phyloP scores from a whole-genome alignment of 768 basidiomycete genomes.

The Kwoniella heveanensis region DNA sequence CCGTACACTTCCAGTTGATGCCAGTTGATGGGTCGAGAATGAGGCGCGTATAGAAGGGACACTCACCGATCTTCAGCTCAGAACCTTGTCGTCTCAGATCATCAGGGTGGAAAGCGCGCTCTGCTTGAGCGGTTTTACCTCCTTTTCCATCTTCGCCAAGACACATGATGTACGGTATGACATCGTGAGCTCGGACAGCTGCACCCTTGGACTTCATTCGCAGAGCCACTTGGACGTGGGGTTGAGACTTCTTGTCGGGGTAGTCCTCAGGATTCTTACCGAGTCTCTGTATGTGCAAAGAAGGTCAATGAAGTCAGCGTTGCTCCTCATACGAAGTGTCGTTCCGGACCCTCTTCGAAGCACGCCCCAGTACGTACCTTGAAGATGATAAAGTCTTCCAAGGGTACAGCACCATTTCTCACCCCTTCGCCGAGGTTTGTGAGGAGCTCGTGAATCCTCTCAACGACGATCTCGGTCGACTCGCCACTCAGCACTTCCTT shows the following conservation, averaged over 20 bases:
- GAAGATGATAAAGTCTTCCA: conserved; percentile 94
- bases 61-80: conserved; percentile 72
- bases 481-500: conserved; percentile 90
- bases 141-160: conserved; percentile 67
- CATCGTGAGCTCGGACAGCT: conserved; percentile 81
- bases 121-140: conserved; percentile 77
- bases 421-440: conserved; percentile 74
- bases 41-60: no score
- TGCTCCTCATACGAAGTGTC: background rate
- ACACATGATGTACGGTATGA: conserved; percentile 95
- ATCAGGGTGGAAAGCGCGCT: conserved; percentile 89
- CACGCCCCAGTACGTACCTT: conserved; percentile 65
- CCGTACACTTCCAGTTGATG: no score
- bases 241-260: conserved; percentile 90
- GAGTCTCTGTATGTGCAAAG: conserved; percentile 65
- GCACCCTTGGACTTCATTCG: conserved; percentile 82
- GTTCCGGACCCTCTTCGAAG: no score
- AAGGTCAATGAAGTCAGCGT: background rate
- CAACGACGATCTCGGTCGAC: conserved; percentile 81
- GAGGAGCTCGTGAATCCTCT: conserved; percentile 90
- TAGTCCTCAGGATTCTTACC: conserved; percentile 97
- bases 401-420: conserved; percentile 70
- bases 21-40: no score
- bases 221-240: conserved; percentile 94
- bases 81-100: conserved; percentile 73